These are phyloP conservation scores for Fomitopsis pulvina DNA, from an alignment of 768 basidiomycete genomes.

Conservation along the genomic window DNA sequence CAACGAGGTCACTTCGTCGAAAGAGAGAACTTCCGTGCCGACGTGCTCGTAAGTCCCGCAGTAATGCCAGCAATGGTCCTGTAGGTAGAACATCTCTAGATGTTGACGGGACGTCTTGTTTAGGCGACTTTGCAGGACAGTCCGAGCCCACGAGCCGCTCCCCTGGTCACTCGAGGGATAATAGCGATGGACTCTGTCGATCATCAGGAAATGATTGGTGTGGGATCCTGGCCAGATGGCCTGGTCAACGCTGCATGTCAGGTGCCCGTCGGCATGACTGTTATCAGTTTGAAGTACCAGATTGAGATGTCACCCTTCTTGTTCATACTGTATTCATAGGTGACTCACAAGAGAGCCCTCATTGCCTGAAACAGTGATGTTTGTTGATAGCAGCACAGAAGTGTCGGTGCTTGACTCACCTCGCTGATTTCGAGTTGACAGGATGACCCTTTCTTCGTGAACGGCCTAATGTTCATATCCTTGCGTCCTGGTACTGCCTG, in stretches of 20 bases:
- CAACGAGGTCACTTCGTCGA: neutral
- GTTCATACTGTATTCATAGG: no score
- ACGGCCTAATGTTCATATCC: no score
- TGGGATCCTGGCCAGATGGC: constrained; percentile 2
- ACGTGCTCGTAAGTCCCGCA: constrained; percentile 3
- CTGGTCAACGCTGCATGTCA: neutral
- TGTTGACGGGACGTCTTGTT: neutral
- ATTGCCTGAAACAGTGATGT: no score
- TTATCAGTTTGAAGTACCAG: no score
- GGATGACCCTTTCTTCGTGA: no score
- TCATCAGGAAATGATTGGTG: neutral
- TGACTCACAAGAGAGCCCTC: no score
- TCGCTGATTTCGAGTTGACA: no score
- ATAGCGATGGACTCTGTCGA: constrained; percentile 1
- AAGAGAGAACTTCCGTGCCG: neutral
- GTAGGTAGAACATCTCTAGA: constrained; percentile 3
- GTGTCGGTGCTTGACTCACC: no score
- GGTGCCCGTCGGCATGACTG: neutral
- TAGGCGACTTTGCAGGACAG: neutral
- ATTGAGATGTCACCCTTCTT: no score
- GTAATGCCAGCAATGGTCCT: constrained; percentile 2
- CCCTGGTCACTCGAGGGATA: neutral
- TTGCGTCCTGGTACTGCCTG: no score
- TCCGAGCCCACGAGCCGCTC: constrained; percentile 4
- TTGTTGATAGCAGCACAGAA: no score